Percentiles rank a stretch among this genome's conserved stretches.
Conservation (phyloP, 306 rosid species). For the Inga leiocalycina region DNA sequence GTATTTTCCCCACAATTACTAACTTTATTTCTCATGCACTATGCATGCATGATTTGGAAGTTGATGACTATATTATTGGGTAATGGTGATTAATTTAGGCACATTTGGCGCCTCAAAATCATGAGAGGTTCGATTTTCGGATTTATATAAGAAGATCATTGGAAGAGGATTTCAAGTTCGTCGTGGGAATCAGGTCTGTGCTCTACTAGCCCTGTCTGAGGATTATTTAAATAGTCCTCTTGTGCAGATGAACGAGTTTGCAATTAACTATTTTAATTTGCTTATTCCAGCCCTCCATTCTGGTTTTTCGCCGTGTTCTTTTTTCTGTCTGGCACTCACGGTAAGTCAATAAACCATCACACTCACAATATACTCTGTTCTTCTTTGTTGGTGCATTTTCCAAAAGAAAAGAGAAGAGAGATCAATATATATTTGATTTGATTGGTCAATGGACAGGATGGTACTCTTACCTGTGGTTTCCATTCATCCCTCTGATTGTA, state of each 20-base stretch:
- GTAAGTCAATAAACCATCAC: conserved; percentile 32
- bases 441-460: conserved; percentile 55
- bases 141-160: conserved; percentile 73
- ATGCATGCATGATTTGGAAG: background rate
- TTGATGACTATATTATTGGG: background rate
- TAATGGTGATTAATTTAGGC: conserved; percentile 54
- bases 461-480: conserved; percentile 79
- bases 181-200: conserved; percentile 78
- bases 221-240: background rate
- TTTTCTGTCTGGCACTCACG: conserved; percentile 75
- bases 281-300: conserved; percentile 65
- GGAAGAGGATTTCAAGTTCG: conserved; percentile 91
- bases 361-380: background rate
- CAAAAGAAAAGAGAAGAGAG: background rate
- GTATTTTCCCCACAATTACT: conserved; percentile 29
- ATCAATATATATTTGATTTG: background rate
- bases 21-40: background rate
- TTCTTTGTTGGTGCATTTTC: background rate
- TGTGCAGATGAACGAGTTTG: background rate
- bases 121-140: conserved; percentile 67
- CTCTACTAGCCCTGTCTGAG: background rate
- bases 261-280: background rate
- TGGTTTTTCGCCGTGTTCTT: conserved; percentile 85
- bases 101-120: conserved; percentile 89
- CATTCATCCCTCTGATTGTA: conserved; percentile 82